Percentiles rank a stretch among this genome's conserved stretches.
Evolutionary conservation across 345 rosid species (phyloP).

Genomic region (Leavenworthia alabamica): DNA sequence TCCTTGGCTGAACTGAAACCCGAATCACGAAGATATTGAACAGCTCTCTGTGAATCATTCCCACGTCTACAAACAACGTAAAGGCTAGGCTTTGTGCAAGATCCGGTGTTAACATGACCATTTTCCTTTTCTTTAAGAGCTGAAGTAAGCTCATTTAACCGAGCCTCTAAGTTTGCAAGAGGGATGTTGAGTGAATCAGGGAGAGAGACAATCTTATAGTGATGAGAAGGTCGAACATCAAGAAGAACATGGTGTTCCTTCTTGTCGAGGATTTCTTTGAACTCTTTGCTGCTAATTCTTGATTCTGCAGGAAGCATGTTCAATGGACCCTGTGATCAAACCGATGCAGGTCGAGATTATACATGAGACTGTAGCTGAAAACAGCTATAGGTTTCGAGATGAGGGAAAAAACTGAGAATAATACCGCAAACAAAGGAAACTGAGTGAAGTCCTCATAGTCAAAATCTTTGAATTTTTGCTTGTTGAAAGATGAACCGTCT

Average conservation of each 20-base stretch:
- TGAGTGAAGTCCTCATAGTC: conserved; percentile 89
- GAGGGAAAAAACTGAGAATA: not conserved
- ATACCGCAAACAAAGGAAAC: conserved; percentile 56
- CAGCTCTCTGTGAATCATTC: conserved; percentile 92
- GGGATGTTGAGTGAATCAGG: conserved; percentile 74
- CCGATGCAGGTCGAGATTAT: not conserved
- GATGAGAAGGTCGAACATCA: conserved; percentile 86
- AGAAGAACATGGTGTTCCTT: conserved; percentile 55
- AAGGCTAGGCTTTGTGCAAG: conserved; percentile 34
- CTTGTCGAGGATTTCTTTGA: conserved; percentile 38
- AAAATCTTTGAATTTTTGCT: conserved; percentile 53
- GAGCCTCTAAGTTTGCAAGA: conserved; percentile 50
- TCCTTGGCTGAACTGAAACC: conserved; percentile 68
- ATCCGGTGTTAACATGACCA: conserved; percentile 6
- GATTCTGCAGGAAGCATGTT: conserved; percentile 50
- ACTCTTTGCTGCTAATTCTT: conserved; percentile 61
- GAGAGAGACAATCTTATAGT: conserved; percentile 75
- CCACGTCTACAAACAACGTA: conserved; percentile 85
- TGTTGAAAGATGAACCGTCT: conserved; percentile 48
- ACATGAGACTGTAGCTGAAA: not conserved
- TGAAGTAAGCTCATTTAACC: conserved; percentile 55
- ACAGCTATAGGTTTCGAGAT: not conserved
- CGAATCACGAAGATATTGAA: conserved; percentile 46
- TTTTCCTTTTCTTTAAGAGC: conserved; percentile 50
- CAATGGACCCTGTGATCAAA: conserved; percentile 44